Conservation (phyloP, 495 filamentous ascomycete genomes). For the Chaetomidium leptoderma region DNA sequence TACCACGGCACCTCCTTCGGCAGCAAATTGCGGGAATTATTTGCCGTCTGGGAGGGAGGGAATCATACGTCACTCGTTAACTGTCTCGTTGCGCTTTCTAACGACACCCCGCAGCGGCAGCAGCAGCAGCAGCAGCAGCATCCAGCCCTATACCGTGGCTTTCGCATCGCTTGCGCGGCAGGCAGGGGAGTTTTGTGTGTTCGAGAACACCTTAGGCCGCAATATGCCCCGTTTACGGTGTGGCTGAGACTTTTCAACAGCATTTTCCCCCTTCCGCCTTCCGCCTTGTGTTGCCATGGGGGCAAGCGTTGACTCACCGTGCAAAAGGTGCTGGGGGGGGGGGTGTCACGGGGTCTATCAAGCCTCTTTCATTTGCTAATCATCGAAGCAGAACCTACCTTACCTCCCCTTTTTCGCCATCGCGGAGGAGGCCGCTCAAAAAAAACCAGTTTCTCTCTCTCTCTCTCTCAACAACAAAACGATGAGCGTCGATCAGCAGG, state of each 20-base stretch:
- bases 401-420: constrained; percentile 1
- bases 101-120: not conserved
- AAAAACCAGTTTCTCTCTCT: not conserved
- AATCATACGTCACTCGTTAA: not conserved
- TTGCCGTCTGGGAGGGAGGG: not conserved
- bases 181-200: no score
- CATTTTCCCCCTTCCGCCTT: not conserved
- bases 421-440: not conserved
- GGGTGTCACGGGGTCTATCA: not conserved
- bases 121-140: no score
- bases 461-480: not conserved
- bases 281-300: not conserved
- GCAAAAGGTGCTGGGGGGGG: not conserved
- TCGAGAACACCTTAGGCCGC: constrained; percentile 1
- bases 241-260: constrained; percentile 3
- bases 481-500: not conserved
- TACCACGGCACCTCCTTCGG: not conserved
- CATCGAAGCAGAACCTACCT: no score
- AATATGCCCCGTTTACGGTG: not conserved
- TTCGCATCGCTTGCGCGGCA: no score
- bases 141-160: no score
- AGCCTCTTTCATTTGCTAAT: not conserved
- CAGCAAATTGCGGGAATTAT: not conserved
- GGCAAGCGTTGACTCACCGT: constrained; percentile 1
- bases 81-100: not conserved